Conservation (phyloP, 2,329 filamentous ascomycete species). For the Hirsutella rhossiliensis region DNA sequence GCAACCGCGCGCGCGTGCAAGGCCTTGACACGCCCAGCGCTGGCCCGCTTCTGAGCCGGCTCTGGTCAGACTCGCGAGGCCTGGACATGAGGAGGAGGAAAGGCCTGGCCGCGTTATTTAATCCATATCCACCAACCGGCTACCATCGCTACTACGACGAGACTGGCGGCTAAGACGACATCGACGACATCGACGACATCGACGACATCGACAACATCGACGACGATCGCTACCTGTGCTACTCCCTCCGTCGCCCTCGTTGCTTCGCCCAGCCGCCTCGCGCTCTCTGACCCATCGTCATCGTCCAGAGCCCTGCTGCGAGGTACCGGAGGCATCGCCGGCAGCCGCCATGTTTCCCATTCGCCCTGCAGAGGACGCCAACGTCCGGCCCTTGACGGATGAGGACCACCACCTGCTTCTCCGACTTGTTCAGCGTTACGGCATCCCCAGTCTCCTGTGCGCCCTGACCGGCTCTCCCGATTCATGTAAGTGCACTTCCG, state of each 20-base stretch:
- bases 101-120: neutral
- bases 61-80: neutral
- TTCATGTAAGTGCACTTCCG: slow-evolving; percentile 19
- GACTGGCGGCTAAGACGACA: neutral
- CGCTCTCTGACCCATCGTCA: too few species aligned
- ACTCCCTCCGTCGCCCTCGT: too few species aligned
- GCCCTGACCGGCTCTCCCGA: slow-evolving; percentile 22
- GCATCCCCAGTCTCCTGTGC: slow-evolving; percentile 23
- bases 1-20: neutral
- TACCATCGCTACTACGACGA: neutral
- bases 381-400: slow-evolving; percentile 22
- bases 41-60: neutral
- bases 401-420: slow-evolving; percentile 26
- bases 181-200: neutral
- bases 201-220: neutral
- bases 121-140: neutral
- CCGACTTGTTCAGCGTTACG: slow-evolving; percentile 24
- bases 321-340: neutral
- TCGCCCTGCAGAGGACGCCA: slow-evolving; percentile 20
- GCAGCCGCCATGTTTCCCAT: slow-evolving; percentile 20
- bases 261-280: too few species aligned
- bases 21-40: neutral
- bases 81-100: neutral
- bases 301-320: neutral
- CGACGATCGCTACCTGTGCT: neutral